Base-by-base conservation (phyloP, 208 protist genomes). In the Crithidia bombi region DNA sequence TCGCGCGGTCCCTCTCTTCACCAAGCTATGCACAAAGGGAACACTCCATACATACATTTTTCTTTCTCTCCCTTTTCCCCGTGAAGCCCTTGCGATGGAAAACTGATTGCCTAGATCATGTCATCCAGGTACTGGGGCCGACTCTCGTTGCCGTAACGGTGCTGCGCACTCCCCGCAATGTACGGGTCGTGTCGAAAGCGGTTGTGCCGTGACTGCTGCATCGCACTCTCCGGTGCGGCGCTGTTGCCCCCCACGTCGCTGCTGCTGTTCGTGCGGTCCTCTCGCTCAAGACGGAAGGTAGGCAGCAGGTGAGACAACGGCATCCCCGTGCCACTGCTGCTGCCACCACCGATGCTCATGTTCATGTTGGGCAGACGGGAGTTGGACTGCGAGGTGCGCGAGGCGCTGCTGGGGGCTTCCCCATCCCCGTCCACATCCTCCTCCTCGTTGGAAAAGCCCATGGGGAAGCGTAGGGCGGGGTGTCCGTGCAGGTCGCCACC, bases 121-220 rank as follows among this genome's bases (percentile, higher is more conserved):
- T n/a, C n/a, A n/a, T n/a, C n/a, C n/a, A n/a, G n/a, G n/a, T n/a
- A n/a, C n/a, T n/a, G n/a, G n/a, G n/a, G n/a, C n/a, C n/a, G n/a
- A n/a, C n/a, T n/a, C n/a, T n/a, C n/a, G n/a, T 3, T 38, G 19
- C 12, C 21, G 23, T 23, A 62, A 4, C 56, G 56, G 7, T 47
- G 57, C 41, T 6, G 10, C 38, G 38, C 12, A 43, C 38, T 49
- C 26, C 57, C 43, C 0, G 57, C 21, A 5, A 30, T 38, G 57
- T 64, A 64, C 21, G 57, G 57, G 41, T 64, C 57, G 15, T 64
- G 57, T 0, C 57, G 57, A 28, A 64, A 64, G 57, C 41, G 57
- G 26, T 28, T 51, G 19, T 19, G 38, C 26, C 57, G 57, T 10
- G 57, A 43, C 57, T 36, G 38, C 41, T 25, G 38, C 14, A 17